phyloP scores from a whole-genome alignment of 768 basidiomycete species.

The Russula compacta region DNA sequence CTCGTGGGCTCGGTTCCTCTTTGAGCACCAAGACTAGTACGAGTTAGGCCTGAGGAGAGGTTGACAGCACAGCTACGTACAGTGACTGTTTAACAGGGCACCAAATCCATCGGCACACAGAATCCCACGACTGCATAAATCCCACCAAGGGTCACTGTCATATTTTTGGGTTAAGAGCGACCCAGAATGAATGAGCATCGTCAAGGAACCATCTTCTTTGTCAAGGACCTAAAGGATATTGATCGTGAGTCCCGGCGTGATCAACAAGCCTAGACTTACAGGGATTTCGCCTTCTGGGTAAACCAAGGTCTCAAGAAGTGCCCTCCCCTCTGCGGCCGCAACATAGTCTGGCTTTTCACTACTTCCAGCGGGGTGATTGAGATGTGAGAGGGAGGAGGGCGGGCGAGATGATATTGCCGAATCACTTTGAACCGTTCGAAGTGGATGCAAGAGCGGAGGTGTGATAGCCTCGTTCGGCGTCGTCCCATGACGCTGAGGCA shows the following conservation, averaged over 20 bases:
- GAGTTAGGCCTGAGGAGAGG: neutral
- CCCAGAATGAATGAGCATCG: neutral
- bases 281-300: slow-evolving; percentile 1
- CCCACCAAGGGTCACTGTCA: slow-evolving; percentile 35
- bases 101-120: neutral
- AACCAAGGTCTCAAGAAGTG: neutral
- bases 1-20: neutral
- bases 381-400: neutral
- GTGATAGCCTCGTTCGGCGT: neutral
- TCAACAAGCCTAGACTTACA: neutral
- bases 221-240: neutral
- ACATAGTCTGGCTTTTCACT: neutral
- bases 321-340: neutral
- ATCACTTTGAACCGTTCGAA: neutral
- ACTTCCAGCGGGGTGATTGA: neutral
- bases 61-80: neutral
- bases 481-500: neutral
- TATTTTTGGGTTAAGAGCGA: neutral
- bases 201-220: neutral
- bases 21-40: neutral
- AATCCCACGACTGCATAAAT: neutral
- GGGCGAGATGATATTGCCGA: neutral
- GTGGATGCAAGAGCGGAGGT: neutral
- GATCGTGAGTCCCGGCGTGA: neutral
- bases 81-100: neutral